phyloP scores from a whole-genome alignment of 192 early-diverging fungal genomes.

The Thamnidium elegans region DNA sequence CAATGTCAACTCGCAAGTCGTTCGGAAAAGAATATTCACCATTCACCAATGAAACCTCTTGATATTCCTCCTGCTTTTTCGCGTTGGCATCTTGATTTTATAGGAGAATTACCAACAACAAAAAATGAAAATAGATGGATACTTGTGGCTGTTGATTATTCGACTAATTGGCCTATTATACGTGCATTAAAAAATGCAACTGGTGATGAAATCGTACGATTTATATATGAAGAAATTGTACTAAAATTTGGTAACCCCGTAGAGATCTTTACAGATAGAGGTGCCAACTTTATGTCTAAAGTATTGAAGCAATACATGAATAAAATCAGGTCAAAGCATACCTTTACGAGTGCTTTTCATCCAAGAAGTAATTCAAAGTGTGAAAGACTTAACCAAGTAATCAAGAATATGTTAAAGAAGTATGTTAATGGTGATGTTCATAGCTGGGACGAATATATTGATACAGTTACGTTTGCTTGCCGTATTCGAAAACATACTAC shows the following conservation, averaged over 20 bases:
- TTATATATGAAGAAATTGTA: slow-evolving; percentile 32
- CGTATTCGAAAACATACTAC: slow-evolving; percentile 7
- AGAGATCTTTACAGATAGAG: slow-evolving; percentile 11
- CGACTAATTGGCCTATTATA: slow-evolving; percentile 29
- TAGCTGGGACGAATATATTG: slow-evolving; percentile 19
- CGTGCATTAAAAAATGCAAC: slow-evolving; percentile 13
- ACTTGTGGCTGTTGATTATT: slow-evolving; percentile 26
- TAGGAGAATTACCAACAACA: slow-evolving; percentile 1
- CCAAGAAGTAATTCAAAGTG: slow-evolving; percentile 23
- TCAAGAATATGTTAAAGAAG: slow-evolving; percentile 14
- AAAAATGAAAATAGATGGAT: slow-evolving; percentile 21
- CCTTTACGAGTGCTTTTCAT: slow-evolving; percentile 20
- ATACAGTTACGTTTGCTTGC: slow-evolving; percentile 9
- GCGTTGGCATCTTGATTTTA: slow-evolving; percentile 13
- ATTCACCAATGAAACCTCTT: slow-evolving; percentile 8
- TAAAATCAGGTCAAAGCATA: slow-evolving; percentile 11
- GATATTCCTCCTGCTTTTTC: slow-evolving; percentile 1
- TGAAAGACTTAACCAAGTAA: slow-evolving; percentile 15
- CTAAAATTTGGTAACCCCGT: slow-evolving; percentile 15
- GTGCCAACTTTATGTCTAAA: slow-evolving; percentile 24
- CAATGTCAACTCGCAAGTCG: slow-evolving; percentile 4
- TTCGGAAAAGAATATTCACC: not conserved
- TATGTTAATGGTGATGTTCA: not conserved
- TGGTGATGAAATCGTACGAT: slow-evolving; percentile 16
- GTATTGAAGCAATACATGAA: slow-evolving; percentile 8